Conservation (phyloP, 768 basidiomycete genomes). For the Candolleomyces efflorescens region DNA sequence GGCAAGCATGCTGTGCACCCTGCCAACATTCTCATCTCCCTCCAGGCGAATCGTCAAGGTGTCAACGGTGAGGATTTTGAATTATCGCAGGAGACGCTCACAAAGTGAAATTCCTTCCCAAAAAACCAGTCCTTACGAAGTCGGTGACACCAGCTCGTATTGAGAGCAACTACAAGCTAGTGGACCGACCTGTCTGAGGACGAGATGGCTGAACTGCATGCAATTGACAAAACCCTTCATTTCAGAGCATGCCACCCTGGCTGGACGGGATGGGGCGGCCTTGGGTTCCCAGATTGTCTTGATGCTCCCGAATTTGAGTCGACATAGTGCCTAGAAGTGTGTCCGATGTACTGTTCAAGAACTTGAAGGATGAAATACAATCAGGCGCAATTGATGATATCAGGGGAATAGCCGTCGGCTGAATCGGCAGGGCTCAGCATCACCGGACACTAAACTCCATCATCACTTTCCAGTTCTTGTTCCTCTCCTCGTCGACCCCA, state of each 20-base stretch:
- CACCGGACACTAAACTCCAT: background rate
- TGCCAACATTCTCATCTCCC: constrained; percentile 66
- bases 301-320: background rate
- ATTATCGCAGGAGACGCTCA: background rate
- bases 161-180: constrained; percentile 51
- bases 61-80: constrained; percentile 39
- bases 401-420: too few relatives aligned
- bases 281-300: constrained; percentile 57
- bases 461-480: background rate
- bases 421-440: background rate
- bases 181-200: constrained; percentile 59
- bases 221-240: constrained; percentile 55
- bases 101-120: background rate
- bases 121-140: constrained; percentile 57
- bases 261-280: constrained; percentile 60
- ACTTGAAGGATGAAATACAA: too few relatives aligned
- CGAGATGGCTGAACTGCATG: constrained; percentile 54
- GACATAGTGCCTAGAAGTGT: too few relatives aligned
- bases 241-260: constrained; percentile 63
- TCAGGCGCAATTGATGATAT: too few relatives aligned
- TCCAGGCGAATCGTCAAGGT: constrained; percentile 64
- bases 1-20: constrained; percentile 53
- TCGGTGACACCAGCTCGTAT: constrained; percentile 71
- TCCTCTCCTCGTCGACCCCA: background rate
- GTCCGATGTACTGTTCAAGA: too few relatives aligned